Base-by-base conservation (phyloP, 495 filamentous ascomycete species). In the Aspergillus campestris region DNA sequence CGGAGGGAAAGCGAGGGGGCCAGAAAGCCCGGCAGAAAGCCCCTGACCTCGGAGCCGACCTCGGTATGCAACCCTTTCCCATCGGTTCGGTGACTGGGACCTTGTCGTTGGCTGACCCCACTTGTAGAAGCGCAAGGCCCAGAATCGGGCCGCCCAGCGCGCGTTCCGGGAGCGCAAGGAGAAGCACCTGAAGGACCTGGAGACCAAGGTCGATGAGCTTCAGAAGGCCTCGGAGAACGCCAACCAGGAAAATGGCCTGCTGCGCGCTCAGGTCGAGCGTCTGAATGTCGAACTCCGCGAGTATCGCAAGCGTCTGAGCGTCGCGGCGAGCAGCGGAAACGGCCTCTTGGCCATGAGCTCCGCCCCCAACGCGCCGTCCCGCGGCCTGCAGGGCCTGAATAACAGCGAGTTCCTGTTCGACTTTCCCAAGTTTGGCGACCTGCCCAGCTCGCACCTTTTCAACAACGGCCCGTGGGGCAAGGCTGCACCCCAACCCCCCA, bases 91-190 rank as follows among this genome's bases (percentile, higher is more conserved):
- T n/a, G n/a, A n/a, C n/a, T n/a, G n/a, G n/a, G n/a, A n/a, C n/a
- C n/a, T n/a, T n/a, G n/a, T n/a, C n/a, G n/a, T n/a, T n/a, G 37
- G 60, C 77, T 82, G 64, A 86, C 64, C 31, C 27, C 8, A 39
- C n/a, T 2, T 48, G 31, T 55, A 96, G 90, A 99, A 99, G 72
- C 87, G 92, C 52, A 99, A 99, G 69, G 92, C 94, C 8, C 92
- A 99, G 60, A 99, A 99, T 54, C 84, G 92, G 47, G 92, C 94
- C 1, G 92, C 92, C 27, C 92, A 99, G 67, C 79, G 92, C 34
- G 92, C 92, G 6, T 99, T 99, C 78, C 79, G 92, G 18, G 92
- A 99, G 61, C 86, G 92, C 38, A 99, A 99, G 69, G 92, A 99
- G 67, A 94, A 87, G 66, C 92, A 99, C 57, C 60, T 99, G 35